Conservation (phyloP, 345 rosid genomes). For the Draba incana region DNA sequence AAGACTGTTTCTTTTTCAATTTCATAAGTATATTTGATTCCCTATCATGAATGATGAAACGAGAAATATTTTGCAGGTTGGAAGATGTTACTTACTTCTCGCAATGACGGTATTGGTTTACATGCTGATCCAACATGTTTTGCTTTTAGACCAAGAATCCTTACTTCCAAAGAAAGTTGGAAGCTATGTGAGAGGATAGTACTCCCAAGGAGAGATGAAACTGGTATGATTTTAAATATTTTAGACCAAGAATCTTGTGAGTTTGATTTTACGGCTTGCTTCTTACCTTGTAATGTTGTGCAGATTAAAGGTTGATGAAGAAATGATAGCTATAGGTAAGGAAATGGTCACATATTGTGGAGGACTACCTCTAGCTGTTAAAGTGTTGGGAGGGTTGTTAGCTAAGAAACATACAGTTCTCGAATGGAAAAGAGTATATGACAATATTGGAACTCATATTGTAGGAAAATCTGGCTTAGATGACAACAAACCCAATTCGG, state of each 20-base stretch:
- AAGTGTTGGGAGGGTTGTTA: slow-evolving; percentile 31
- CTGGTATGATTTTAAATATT: slow-evolving; percentile 25
- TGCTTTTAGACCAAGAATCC: slow-evolving; percentile 16
- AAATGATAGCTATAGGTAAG: slow-evolving; percentile 18
- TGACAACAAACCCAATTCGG: slow-evolving; percentile 21
- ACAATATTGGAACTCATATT: slow-evolving; percentile 3
- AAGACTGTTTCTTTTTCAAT: background rate
- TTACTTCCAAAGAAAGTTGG: slow-evolving; percentile 47
- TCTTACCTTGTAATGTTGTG: background rate
- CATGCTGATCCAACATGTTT: slow-evolving; percentile 31
- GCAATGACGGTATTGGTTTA: slow-evolving; percentile 43
- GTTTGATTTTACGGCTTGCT: too few species aligned
- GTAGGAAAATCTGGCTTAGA: background rate
- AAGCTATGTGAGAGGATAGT: slow-evolving; percentile 41
- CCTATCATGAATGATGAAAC: too few species aligned
- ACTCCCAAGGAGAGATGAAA: slow-evolving; percentile 26
- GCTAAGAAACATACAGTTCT: slow-evolving; percentile 18
- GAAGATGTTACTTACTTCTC: slow-evolving; percentile 54
- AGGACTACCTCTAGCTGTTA: slow-evolving; percentile 29
- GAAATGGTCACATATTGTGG: slow-evolving; percentile 27
- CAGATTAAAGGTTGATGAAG: slow-evolving; percentile 12
- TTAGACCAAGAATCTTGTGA: background rate
- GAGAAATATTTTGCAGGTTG: slow-evolving; percentile 24
- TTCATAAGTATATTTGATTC: background rate
- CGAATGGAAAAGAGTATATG: slow-evolving; percentile 28